Conservation (phyloP, 2,329 filamentous ascomycete genomes). For the Hirsutella minnesotensis region DNA sequence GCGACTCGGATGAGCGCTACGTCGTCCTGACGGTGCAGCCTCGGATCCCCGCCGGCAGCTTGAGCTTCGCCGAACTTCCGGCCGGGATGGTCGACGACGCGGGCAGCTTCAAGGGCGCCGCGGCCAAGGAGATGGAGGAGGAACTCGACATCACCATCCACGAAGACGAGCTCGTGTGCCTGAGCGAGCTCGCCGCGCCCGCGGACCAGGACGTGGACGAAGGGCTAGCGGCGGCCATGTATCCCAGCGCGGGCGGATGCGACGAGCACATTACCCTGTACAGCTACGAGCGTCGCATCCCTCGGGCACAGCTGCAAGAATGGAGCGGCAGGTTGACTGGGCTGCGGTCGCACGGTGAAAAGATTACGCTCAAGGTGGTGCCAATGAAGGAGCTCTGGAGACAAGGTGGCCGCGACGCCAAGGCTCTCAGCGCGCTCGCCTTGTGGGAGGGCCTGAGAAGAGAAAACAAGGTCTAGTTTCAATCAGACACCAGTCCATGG, state of each 20-base stretch:
- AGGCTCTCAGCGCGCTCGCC: slow-evolving; percentile 46
- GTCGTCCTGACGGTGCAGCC: slow-evolving; percentile 49
- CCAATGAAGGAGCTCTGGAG: slow-evolving; percentile 44
- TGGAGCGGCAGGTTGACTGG: slow-evolving; percentile 49
- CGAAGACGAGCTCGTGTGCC: slow-evolving; percentile 31
- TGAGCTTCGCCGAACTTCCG: slow-evolving; percentile 44
- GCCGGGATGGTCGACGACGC: slow-evolving; percentile 46
- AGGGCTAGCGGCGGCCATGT: slow-evolving; percentile 36
- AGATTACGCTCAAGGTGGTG: slow-evolving; percentile 49
- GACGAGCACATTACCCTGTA: slow-evolving; percentile 51
- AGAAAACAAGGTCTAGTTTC: slow-evolving; percentile 28
- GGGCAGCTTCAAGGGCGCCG: slow-evolving; percentile 42
- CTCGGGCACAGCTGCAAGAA: slow-evolving; percentile 34
- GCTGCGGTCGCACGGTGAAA: slow-evolving; percentile 45
- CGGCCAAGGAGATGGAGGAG: slow-evolving; percentile 49
- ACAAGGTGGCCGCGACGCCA: slow-evolving; percentile 44
- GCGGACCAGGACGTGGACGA: slow-evolving; percentile 17
- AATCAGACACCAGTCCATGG: neutral
- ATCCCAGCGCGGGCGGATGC: slow-evolving; percentile 45
- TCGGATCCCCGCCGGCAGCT: slow-evolving; percentile 40
- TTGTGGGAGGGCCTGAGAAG: slow-evolving; percentile 44
- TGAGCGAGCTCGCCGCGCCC: slow-evolving; percentile 37
- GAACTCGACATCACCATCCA: slow-evolving; percentile 44
- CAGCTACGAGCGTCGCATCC: slow-evolving; percentile 40
- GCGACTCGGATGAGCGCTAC: slow-evolving; percentile 34